Evolutionary conservation across 225 moss, liverwort and hornwort genomes (phyloP).

Genomic region (Climacium dendroides): DNA sequence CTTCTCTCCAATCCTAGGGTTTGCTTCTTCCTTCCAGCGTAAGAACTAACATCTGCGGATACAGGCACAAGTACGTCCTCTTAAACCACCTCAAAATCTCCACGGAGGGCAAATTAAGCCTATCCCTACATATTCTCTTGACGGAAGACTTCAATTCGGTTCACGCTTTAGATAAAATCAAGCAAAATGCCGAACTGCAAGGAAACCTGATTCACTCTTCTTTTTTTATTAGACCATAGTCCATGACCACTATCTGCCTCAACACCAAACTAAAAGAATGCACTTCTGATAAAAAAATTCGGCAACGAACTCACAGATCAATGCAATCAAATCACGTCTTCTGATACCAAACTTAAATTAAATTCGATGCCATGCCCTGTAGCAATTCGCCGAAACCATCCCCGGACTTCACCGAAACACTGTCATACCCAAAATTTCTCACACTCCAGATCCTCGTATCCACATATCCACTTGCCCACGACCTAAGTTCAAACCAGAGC

Average conservation of each 20-base stretch:
- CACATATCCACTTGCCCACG: neutral
- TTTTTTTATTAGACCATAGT: neutral
- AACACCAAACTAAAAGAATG: neutral
- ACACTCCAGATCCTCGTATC: neutral
- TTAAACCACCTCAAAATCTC: neutral
- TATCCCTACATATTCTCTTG: neutral
- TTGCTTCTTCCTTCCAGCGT: neutral
- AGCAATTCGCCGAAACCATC: neutral
- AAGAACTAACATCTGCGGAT: neutral
- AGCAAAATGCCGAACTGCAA: neutral
- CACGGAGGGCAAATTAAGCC: neutral
- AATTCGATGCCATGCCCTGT: neutral
- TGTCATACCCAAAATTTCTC: neutral
- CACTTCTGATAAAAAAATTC: neutral
- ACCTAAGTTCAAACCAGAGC: neutral
- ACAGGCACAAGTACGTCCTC: neutral
- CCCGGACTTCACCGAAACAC: neutral
- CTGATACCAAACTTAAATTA: neutral
- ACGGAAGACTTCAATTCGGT: neutral
- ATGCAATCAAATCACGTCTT: neutral
- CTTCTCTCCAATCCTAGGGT: neutral
- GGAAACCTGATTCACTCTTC: neutral
- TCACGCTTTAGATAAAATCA: neutral
- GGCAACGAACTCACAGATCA: neutral
- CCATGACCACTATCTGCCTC: neutral